Percentiles rank a stretch among this genome's conserved stretches.
Conservation (phyloP, 805 yeast species). For the Ogataea methylovora region DNA sequence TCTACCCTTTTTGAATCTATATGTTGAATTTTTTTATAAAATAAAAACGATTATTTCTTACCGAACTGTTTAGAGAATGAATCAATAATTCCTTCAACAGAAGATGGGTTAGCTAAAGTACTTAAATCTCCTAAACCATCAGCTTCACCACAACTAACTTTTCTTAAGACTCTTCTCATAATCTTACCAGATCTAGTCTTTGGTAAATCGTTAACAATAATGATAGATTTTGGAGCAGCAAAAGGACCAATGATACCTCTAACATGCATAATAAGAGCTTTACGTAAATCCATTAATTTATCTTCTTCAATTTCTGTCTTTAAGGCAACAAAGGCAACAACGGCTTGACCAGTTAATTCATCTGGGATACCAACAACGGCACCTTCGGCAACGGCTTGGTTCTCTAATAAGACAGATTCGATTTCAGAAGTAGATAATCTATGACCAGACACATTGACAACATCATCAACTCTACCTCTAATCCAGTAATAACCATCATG, state of each 20-base stretch:
- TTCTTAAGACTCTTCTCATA: conserved; percentile 96
- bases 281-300: conserved; percentile 49
- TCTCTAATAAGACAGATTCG: conserved; percentile 83
- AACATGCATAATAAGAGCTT: conserved; percentile 78
- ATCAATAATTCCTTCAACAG: conserved; percentile 68
- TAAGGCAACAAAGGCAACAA: conserved; percentile 87
- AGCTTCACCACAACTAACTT: conserved; percentile 85
- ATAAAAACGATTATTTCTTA: conserved; percentile 17
- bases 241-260: conserved; percentile 89
- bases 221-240: conserved; percentile 86
- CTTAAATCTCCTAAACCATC: conserved; percentile 89
- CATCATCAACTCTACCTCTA: conserved; percentile 97
- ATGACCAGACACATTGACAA: conserved; percentile 96
- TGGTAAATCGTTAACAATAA: conserved; percentile 87
- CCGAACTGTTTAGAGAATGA: conserved; percentile 47
- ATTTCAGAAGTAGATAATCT: conserved; percentile 98
- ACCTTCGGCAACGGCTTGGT: conserved; percentile 76
- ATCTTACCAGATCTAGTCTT: conserved; percentile 98
- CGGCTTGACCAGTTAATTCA: conserved; percentile 97
- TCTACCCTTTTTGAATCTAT: too few species aligned
- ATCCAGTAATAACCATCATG: conserved; percentile 96
- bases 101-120: conserved; percentile 80
- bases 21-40: neutral
- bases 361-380: conserved; percentile 97
- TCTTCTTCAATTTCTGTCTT: conserved; percentile 39